These are phyloP conservation scores for Malassezia caprae DNA, from an alignment of 1,284 basidiomycete genomes.

Conservation along the genomic window DNA sequence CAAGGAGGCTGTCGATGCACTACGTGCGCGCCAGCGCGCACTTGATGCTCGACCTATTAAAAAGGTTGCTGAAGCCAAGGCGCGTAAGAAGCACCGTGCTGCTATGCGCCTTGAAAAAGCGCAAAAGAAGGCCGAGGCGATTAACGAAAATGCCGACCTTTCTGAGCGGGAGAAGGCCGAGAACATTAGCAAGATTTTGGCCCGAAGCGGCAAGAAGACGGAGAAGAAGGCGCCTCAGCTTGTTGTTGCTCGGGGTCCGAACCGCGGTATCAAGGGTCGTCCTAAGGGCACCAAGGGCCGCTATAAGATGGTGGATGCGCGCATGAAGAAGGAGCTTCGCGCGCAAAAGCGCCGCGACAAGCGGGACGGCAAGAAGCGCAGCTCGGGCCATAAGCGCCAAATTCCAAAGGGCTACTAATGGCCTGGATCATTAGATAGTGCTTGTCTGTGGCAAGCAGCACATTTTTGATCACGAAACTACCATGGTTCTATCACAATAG, in stretches of 20 bases:
- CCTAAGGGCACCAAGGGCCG: constrained; percentile 85
- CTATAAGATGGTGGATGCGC: constrained; percentile 48
- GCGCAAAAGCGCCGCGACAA: constrained; percentile 40
- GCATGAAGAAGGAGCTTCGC: constrained; percentile 47
- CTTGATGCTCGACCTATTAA: constrained; percentile 96
- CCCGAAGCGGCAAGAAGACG: constrained; percentile 56
- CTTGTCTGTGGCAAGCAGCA: background rate
- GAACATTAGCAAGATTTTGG: constrained; percentile 83
- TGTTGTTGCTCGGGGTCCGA: constrained; percentile 81
- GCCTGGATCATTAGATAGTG: background rate
- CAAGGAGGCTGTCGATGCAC: constrained; percentile 79
- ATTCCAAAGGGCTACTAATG: constrained; percentile 16
- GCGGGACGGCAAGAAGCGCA: constrained; percentile 43
- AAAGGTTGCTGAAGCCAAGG: constrained; percentile 97
- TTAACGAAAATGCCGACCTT: constrained; percentile 68
- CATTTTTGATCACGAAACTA: background rate
- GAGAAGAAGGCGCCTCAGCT: constrained; percentile 70
- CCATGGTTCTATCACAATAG: background rate
- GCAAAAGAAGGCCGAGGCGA: constrained; percentile 89
- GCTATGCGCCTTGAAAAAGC: constrained; percentile 77
- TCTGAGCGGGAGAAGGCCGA: constrained; percentile 81
- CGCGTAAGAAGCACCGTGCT: constrained; percentile 86
- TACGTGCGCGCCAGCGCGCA: constrained; percentile 81
- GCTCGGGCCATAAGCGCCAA: constrained; percentile 5
- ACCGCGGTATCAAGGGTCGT: constrained; percentile 80